Evolutionary conservation across 228 moss, liverwort and hornwort species (phyloP).

Genomic region (Sphagnum magellanicum): DNA sequence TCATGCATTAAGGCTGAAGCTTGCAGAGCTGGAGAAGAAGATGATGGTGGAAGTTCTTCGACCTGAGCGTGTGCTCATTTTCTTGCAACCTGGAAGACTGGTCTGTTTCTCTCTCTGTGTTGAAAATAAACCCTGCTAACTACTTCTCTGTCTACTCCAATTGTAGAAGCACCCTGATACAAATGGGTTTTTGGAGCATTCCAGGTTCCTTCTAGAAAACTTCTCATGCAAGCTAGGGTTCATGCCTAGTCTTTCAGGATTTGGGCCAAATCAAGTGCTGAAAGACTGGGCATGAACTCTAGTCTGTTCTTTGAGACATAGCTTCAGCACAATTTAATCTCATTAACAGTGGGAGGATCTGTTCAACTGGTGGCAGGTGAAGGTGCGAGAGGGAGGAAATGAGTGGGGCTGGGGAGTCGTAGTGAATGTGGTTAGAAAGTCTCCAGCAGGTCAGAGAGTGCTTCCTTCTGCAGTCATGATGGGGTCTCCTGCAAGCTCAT

Average conservation of each 20-base stretch:
- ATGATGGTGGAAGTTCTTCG: constrained; percentile 94
- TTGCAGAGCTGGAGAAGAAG: constrained; percentile 78
- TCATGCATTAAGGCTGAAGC: constrained; percentile 68
- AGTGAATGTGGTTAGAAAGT: constrained; percentile 80
- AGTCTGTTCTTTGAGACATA: too few species aligned
- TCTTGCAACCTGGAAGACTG: constrained; percentile 94
- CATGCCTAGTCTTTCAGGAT: too few species aligned
- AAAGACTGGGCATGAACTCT: too few species aligned
- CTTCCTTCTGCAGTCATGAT: constrained; percentile 56
- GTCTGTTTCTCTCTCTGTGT: constrained; percentile 21
- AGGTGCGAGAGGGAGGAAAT: constrained; percentile 75
- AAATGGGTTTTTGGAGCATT: too few species aligned
- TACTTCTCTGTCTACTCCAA: neutral
- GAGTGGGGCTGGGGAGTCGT: constrained; percentile 99
- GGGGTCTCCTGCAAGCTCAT: constrained; percentile 55
- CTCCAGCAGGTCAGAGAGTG: constrained; percentile 47
- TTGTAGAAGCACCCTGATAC: too few species aligned
- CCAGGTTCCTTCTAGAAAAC: too few species aligned
- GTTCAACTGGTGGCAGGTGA: constrained; percentile 36
- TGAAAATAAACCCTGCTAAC: neutral
- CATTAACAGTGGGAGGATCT: too few species aligned
- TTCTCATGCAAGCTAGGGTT: too few species aligned
- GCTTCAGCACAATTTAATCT: too few species aligned
- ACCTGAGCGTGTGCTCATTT: constrained; percentile 73
- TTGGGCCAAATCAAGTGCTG: too few species aligned